A percentile compares a stretch with the other conserved stretches of the same genome.
Evolutionary conservation across 1,139 yeast species (phyloP).

Genomic region (Geotrichum phurueaensis): DNA sequence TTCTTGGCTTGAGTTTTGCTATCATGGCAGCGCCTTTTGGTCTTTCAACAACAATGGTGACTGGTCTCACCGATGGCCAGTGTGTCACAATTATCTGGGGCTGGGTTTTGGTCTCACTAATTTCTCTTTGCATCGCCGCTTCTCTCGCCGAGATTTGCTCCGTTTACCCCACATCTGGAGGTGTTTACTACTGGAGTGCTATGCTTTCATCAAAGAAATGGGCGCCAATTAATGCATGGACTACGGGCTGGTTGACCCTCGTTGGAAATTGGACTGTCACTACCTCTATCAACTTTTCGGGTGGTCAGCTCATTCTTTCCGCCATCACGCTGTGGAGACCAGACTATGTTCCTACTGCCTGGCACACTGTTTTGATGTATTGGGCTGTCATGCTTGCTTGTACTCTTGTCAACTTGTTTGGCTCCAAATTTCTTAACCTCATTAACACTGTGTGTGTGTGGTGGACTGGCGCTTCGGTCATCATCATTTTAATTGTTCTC

Average conservation of each 20-base stretch:
- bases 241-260: constrained; percentile 19
- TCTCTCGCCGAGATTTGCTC: constrained; percentile 28
- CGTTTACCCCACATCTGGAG: constrained; percentile 23
- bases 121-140: constrained; percentile 25
- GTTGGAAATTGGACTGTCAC: constrained; percentile 21
- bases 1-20: constrained; percentile 18
- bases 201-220: constrained; percentile 17
- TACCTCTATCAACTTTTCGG: constrained; percentile 18
- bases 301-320: constrained; percentile 17
- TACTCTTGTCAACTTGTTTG: constrained; percentile 20
- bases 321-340: constrained; percentile 17
- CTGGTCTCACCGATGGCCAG: constrained; percentile 27
- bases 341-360: constrained; percentile 15
- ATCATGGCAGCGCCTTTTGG: constrained; percentile 18
- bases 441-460: constrained; percentile 24
- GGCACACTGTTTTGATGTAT: constrained; percentile 22
- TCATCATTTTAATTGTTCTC: constrained; percentile 23
- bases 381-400: constrained; percentile 22
- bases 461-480: constrained; percentile 22
- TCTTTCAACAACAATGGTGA: constrained; percentile 20
- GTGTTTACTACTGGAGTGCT: constrained; percentile 23
- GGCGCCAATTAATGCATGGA: constrained; percentile 19
- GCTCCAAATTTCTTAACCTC: constrained; percentile 17
- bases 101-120: constrained; percentile 22
- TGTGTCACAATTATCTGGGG: constrained; percentile 28